phyloP scores from a whole-genome alignment of 1,139 yeast species.

The Lodderomyces metapsilosis region DNA sequence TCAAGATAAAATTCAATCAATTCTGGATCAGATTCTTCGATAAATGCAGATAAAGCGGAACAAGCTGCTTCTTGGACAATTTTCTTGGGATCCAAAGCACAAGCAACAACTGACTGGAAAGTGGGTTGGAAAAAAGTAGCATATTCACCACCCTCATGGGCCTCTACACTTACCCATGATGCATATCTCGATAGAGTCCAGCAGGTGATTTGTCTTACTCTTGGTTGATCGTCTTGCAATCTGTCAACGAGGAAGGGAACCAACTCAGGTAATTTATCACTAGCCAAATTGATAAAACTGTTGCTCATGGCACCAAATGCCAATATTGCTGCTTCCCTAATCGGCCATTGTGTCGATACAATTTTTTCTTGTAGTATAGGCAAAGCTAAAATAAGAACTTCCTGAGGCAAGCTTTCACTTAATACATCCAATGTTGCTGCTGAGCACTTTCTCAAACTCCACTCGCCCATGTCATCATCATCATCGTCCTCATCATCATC shows the following conservation, averaged over 20 bases:
- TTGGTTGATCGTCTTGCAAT: conserved; percentile 70
- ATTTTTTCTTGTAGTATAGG: conserved; percentile 77
- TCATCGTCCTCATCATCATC: conserved; percentile 67
- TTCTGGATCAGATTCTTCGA: conserved; percentile 72
- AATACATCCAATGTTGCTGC: conserved; percentile 89
- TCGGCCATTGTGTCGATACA: conserved; percentile 74
- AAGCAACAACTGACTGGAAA: conserved; percentile 67
- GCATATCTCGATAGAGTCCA: conserved; percentile 93
- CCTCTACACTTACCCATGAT: conserved; percentile 74
- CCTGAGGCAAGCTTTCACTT: conserved; percentile 65
- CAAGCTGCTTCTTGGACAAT: conserved; percentile 95
- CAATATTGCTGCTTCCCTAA: conserved; percentile 87
- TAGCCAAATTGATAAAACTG: conserved; percentile 74
- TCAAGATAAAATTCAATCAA: conserved; percentile 49
- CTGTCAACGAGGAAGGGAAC: conserved; percentile 85
- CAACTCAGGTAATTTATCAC: conserved; percentile 72
- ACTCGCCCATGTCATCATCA: conserved; percentile 62
- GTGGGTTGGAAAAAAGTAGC: conserved; percentile 74
- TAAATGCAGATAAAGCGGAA: conserved; percentile 77
- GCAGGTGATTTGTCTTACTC: conserved; percentile 90
- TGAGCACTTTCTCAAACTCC: conserved; percentile 92
- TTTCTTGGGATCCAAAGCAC: conserved; percentile 80
- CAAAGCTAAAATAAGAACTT: conserved; percentile 63
- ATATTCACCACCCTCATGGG: conserved; percentile 58
- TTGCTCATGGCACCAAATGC: conserved; percentile 95